A percentile compares a stretch with the other conserved stretches of the same genome.
Evolutionary conservation across 352 stramenopile species (phyloP).

Genomic region (Blastocystis sp.): DNA sequence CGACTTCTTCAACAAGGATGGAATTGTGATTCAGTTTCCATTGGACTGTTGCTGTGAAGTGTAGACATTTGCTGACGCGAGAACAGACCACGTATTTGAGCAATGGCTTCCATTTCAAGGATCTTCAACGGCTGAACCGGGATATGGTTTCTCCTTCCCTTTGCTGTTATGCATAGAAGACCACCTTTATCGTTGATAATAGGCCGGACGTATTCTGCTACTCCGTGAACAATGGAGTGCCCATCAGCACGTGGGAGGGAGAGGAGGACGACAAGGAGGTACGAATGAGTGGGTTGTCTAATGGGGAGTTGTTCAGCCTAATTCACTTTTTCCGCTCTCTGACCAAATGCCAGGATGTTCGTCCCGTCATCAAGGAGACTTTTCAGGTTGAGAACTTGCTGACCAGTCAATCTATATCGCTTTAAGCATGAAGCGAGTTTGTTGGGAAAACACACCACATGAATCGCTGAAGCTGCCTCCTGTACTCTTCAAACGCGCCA

Average conservation of each 20-base stretch:
- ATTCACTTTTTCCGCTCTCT: slow-evolving; percentile 3
- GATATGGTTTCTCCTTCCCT: background rate
- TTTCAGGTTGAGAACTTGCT: slow-evolving; percentile 46
- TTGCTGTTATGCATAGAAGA: slow-evolving; percentile 24
- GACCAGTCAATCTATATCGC: background rate
- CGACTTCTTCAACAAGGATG: slow-evolving; percentile 49
- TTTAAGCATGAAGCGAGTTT: slow-evolving; percentile 2
- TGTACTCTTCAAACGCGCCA: slow-evolving; percentile 62
- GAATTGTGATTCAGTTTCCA: background rate
- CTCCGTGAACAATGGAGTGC: slow-evolving; percentile 52
- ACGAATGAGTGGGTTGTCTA: background rate
- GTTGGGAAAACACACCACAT: slow-evolving; percentile 20
- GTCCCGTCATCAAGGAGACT: background rate
- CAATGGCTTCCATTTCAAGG: slow-evolving; percentile 4
- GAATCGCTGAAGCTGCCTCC: background rate
- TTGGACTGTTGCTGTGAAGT: too few species aligned
- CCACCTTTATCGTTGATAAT: slow-evolving; percentile 48
- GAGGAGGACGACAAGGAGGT: slow-evolving; percentile 65
- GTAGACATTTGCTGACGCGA: slow-evolving; percentile 6
- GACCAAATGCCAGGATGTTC: slow-evolving; percentile 4
- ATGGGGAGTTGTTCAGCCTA: slow-evolving; percentile 21
- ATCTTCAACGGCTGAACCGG: slow-evolving; percentile 29
- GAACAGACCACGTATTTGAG: slow-evolving; percentile 48
- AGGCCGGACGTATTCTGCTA: slow-evolving; percentile 43
- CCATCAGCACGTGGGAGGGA: slow-evolving; percentile 42